Base-by-base conservation (phyloP, 768 basidiomycete genomes). In the Mycena filopes region DNA sequence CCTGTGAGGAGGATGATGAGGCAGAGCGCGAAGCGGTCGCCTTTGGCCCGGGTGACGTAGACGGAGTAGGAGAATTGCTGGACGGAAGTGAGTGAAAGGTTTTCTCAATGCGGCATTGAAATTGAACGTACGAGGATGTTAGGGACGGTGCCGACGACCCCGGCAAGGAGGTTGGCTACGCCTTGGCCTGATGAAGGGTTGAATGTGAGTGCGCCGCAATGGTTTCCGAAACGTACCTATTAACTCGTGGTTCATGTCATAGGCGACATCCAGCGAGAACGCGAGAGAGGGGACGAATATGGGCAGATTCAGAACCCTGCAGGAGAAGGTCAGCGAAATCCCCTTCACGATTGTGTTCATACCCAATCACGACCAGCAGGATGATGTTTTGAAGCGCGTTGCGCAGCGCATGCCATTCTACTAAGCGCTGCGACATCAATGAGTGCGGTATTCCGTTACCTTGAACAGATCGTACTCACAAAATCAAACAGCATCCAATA, bases 221-320 rank as follows among this genome's bases (percentile, higher is more conserved):
- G 1, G 20, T 1, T 0, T 5, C 7, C 11, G 21, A 4, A n/a
- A 58, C 63, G 1, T 2, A 65, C 63, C 73, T 7, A 74, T 10
- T 6, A 74, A 59, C 43, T 74, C 73, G 54, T 72, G 70, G 36
- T 74, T 65, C 73, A 73, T 74, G 57, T 69, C 63, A 53, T 74
- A 74, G 1, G 73, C 63, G 10, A 69, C 48, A 38, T 71, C 71
- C 9, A 74, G 61, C 16, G 65, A 56, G 47, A 74, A 70, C 3
- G 70, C 73, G 8, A 73, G 48, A 15, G 72, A 61, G 3, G 72
- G 70, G 16, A 74, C 71, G 46, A 62, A 74, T 15, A 74, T 73
- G 3, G 72, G 72, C 13, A 74, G 58, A 53, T 72, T 73, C 21
- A 74, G 61, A 9, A 73, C 70, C 1, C 65, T 66, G 42, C 18